Evolutionary conservation across 192 early-diverging fungal genomes (phyloP), one percentile per base, ranked within the genome.

Genomic region (Backusella australiensis): DNA sequence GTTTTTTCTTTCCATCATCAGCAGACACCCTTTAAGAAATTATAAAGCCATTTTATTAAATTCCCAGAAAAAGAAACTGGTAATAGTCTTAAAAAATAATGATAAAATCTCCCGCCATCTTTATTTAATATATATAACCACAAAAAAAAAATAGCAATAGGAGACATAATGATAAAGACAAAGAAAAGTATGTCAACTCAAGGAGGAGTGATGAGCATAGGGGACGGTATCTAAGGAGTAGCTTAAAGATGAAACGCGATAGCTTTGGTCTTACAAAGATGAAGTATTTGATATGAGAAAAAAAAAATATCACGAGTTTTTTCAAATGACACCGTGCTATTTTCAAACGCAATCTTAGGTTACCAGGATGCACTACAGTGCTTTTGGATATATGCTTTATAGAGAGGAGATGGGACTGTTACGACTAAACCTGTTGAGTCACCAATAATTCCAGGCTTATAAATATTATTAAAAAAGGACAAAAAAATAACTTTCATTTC

Each of bases 341-440:
- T 63, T 63, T 63, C 56, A 63, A 63, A 63, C 56, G 56, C 56
- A 63, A 63, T 29, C 56, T 63, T 63, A 29, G 56, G 56, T 63
- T 63, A 63, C 56, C 9, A 53, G 52, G 6, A 21, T 53, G 52
- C 52, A 53, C 52, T 53, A 63, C 56, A 63, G 23, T 63, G 11
- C 56, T 63, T 63, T 63, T 29, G 56, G 56, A 63, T 26, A 63
- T 63, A 29, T 29, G 23, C 29, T 23, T 29, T 63, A 63, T 63
- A 63, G 56, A 63, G 56, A 59, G 12, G 2, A 11, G 3, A 63
- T 63, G 56, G 56, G 56, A 63, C 56, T 63, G 56, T 63, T 63
- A 32, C 56, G 56, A 29, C 56, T 63, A 63, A 63, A 63, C 56
- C 23, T 63, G 56, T 23, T 63, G 56, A 26, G 56, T 63, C 6